phyloP scores from a whole-genome alignment of 2,329 filamentous ascomycete species.

The Penicillium sp. region DNA sequence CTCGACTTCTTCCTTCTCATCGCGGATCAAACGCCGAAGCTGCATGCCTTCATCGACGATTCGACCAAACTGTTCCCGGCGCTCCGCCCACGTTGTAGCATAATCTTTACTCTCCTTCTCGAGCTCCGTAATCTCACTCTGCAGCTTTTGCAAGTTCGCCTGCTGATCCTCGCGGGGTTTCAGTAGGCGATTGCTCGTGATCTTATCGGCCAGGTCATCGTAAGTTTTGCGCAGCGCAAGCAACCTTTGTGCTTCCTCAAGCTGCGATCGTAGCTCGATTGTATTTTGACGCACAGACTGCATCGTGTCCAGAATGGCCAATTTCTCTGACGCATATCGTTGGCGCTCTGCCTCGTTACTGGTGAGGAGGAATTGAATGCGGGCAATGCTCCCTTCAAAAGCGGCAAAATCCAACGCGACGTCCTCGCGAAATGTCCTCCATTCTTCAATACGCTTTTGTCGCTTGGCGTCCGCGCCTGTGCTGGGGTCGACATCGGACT shows the following conservation, averaged over 20 bases:
- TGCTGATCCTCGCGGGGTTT: slow-evolving; percentile 79
- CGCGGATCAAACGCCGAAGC: slow-evolving; percentile 75
- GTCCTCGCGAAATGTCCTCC: slow-evolving; percentile 71
- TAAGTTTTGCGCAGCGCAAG: slow-evolving; percentile 76
- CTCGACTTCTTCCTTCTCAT: slow-evolving; percentile 93
- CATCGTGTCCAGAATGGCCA: slow-evolving; percentile 71
- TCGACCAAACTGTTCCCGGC: slow-evolving; percentile 76
- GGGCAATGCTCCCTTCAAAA: slow-evolving; percentile 78
- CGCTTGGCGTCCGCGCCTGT: slow-evolving; percentile 45
- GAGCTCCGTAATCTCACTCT: slow-evolving; percentile 81
- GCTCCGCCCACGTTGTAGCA: slow-evolving; percentile 74
- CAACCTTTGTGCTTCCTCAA: slow-evolving; percentile 69
- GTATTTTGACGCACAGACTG: slow-evolving; percentile 73
- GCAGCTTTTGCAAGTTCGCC: slow-evolving; percentile 69
- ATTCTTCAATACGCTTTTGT: slow-evolving; percentile 49
- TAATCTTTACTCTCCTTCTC: slow-evolving; percentile 79
- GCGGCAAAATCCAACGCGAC: slow-evolving; percentile 81
- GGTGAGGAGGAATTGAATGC: slow-evolving; percentile 77
- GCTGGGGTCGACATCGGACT: slow-evolving; percentile 36
- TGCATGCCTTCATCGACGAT: slow-evolving; percentile 90
- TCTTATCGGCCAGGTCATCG: slow-evolving; percentile 81
- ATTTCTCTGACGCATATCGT: slow-evolving; percentile 74
- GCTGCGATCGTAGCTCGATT: slow-evolving; percentile 61
- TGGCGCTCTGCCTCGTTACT: slow-evolving; percentile 79
- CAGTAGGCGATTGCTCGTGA: slow-evolving; percentile 72